Base-by-base conservation (phyloP, 306 rosid species). In the Oemleria cerasiformis region DNA sequence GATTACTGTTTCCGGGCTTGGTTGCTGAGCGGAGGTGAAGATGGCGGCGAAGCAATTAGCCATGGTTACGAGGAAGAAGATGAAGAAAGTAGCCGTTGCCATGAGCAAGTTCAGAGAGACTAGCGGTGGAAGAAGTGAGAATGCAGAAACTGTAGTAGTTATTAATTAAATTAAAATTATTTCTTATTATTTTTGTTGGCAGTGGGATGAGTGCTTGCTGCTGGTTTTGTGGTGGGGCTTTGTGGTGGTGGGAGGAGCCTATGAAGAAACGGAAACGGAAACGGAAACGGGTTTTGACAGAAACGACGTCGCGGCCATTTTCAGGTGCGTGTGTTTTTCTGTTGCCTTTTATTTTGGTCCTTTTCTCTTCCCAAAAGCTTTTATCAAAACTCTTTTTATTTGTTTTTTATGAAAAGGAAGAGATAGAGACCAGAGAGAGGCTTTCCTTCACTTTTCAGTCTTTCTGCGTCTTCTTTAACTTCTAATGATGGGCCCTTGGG, bases 61-160 rank as follows among this genome's bases (percentile, higher is more conserved):
- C 67, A 64, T 21, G 62, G 75, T 11, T 11, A 83, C 74, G 60
- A 79, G 57, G 74, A 57, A 30, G 3, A 78, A 40, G 4, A 78
- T 10, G 40, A 79, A 79, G 72, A 73, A 81, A 83, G 80, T 89
- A 85, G 87, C 86, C 88, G 89, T 72, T 65, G 84, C 82, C 83
- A 85, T 83, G 7, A 63, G 30, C 41, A 41, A 63, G 19, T 16
- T 23, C 63, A 51, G 13, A 23, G 65, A 43, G 19, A 13, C 11
- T 8, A 64, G 41, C 10, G 39, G 49, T 47, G 6, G 72, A 17
- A 39, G 67, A 7, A 47, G 68, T 69, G 70, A 63, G 12, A 49
- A 36, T 15, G 56, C 38, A 59, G 80, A n/a, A 51, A 30, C 50
- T 23, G 39, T 57, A 71, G 53, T 5, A 36, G 36, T 43, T 70